These are phyloP conservation scores for Cadophora luteo-olivacea DNA, from an alignment of 2,329 filamentous ascomycete genomes.

Conservation along the genomic window DNA sequence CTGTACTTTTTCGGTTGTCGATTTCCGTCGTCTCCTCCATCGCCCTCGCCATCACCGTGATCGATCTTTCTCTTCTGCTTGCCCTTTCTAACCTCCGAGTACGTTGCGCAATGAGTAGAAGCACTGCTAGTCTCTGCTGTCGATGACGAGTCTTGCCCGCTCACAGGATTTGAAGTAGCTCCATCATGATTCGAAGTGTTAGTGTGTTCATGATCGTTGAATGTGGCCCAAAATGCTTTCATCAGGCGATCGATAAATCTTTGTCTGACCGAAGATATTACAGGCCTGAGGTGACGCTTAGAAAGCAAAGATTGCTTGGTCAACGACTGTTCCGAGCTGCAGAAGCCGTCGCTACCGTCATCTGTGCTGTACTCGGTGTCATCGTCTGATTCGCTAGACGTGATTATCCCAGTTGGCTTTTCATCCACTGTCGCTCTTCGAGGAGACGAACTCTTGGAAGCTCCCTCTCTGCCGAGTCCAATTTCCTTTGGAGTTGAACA, in stretches of 20 bases:
- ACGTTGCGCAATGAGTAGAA: neutral
- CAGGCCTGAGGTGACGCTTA: neutral
- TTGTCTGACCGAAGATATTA: neutral
- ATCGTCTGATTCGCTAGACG: neutral
- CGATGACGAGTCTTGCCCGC: neutral
- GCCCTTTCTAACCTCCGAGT: neutral
- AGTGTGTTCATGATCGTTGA: neutral
- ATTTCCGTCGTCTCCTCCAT: neutral
- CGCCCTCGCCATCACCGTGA: neutral
- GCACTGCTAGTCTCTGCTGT: neutral
- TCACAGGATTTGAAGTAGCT: neutral
- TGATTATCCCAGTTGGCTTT: no score
- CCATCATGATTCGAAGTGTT: neutral
- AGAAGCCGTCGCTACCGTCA: neutral
- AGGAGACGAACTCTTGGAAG: no score
- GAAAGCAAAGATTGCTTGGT: neutral
- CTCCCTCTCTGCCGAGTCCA: no score
- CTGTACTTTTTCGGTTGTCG: neutral
- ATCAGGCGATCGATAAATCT: neutral
- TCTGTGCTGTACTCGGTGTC: neutral
- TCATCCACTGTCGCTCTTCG: no score
- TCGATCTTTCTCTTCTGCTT: neutral
- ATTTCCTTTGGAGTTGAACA: no score
- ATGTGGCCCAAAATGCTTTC: neutral
- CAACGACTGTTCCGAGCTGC: neutral